Percentiles rank a stretch among this genome's conserved stretches.
These are phyloP conservation scores for Diaporthe helianthi DNA, from an alignment of 2,329 filamentous ascomycete species.

Conservation along the genomic window DNA sequence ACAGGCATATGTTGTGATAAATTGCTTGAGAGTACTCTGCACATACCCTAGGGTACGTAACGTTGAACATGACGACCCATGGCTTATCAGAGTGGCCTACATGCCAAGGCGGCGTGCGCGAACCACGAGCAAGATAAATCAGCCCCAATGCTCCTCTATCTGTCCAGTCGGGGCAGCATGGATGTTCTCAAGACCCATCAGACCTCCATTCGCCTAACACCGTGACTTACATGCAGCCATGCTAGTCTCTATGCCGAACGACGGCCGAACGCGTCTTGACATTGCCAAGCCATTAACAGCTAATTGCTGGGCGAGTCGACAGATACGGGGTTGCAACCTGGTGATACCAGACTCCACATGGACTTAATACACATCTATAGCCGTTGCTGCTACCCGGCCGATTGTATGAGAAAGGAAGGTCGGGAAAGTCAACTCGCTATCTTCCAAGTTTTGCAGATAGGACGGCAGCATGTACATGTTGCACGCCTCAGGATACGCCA, in stretches of 20 bases:
- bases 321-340: not conserved
- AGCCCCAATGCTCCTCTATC: not conserved
- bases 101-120: constrained; percentile 13
- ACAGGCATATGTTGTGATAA: no score
- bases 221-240: not conserved
- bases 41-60: no score
- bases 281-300: not conserved
- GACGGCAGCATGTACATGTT: not conserved
- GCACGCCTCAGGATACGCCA: not conserved
- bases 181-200: not conserved
- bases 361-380: not conserved
- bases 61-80: not conserved
- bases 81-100: not conserved
- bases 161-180: not conserved
- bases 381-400: not conserved
- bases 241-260: constrained; percentile 3
- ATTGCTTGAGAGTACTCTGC: no score
- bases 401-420: constrained; percentile 21
- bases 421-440: not conserved
- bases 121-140: constrained; percentile 16
- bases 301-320: not conserved
- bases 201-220: not conserved
- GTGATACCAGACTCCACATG: not conserved
- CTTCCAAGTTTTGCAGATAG: not conserved
- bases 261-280: constrained; percentile 4